Percentiles rank a stretch among this genome's conserved stretches.
Conservation (phyloP, 441 rosid species). For the Euphorbia corollata region DNA sequence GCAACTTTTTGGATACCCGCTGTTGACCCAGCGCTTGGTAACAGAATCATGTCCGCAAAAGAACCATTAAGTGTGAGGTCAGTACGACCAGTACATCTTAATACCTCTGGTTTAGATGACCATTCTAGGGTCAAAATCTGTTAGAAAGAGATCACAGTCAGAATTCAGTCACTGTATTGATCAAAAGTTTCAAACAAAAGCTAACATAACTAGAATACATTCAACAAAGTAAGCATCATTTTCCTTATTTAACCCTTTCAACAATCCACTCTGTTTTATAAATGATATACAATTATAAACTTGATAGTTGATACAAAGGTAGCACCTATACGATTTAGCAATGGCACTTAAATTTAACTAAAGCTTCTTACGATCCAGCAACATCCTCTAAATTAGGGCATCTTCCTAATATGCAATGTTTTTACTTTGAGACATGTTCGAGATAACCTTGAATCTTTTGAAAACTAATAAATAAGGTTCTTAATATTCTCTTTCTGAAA, state of each 20-base stretch:
- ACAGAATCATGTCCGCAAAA: constrained; percentile 52
- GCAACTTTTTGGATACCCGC: constrained; percentile 30
- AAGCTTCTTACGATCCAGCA: background rate
- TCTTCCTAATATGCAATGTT: background rate
- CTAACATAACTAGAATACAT: background rate
- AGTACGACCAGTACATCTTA: constrained; percentile 42
- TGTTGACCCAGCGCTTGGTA: constrained; percentile 36
- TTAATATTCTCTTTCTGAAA: background rate
- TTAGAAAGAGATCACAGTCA: constrained; percentile 9
- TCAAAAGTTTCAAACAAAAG: background rate
- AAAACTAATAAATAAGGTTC: background rate
- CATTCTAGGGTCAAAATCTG: constrained; percentile 57
- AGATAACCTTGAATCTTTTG: background rate
- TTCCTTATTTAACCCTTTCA: no score
- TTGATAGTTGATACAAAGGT: background rate
- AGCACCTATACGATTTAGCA: background rate
- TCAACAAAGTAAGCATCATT: no score
- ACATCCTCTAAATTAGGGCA: background rate
- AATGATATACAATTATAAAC: no score
- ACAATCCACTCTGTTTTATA: no score
- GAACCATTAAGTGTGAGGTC: constrained; percentile 44
- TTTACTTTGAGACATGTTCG: background rate
- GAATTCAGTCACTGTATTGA: constrained; percentile 5
- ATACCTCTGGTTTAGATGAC: constrained; percentile 39
- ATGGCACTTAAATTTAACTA: background rate